Conservation (phyloP, 257 asterid species). For the Solanum rostratum region DNA sequence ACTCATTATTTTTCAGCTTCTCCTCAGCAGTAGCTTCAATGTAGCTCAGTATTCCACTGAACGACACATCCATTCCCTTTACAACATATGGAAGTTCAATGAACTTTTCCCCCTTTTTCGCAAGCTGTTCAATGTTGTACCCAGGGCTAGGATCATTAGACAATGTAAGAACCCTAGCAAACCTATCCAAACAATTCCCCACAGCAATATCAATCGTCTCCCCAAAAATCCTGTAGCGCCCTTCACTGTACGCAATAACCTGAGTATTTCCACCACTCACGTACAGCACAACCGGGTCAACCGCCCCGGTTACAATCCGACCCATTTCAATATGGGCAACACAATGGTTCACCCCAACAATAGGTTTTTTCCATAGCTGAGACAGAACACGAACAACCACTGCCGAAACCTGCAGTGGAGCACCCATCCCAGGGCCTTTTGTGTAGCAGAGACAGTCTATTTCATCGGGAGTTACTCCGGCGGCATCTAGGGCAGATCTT, state of each 20-base stretch:
- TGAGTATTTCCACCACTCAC: slow-evolving; percentile 99
- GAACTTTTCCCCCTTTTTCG: slow-evolving; percentile 78
- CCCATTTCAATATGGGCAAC: slow-evolving; percentile 99
- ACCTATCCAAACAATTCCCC: slow-evolving; percentile 93
- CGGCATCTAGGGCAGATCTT: slow-evolving; percentile 54
- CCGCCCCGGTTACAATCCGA: slow-evolving; percentile 78
- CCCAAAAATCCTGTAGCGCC: slow-evolving; percentile 81
- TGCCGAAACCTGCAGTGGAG: slow-evolving; percentile 75
- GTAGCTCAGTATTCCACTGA: slow-evolving; percentile 89
- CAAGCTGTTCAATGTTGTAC: slow-evolving; percentile 99
- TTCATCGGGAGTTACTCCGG: slow-evolving; percentile 37
- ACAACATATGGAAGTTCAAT: slow-evolving; percentile 93
- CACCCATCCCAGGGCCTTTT: slow-evolving; percentile 98
- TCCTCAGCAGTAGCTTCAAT: slow-evolving; percentile 86
- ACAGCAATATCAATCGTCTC: slow-evolving; percentile 94
- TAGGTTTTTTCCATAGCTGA: slow-evolving; percentile 90
- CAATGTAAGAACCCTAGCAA: slow-evolving; percentile 88
- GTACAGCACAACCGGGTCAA: slow-evolving; percentile 82
- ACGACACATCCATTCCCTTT: slow-evolving; percentile 98
- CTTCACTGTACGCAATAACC: slow-evolving; percentile 90
- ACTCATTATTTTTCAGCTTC: slow-evolving; percentile 48
- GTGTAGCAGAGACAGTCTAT: slow-evolving; percentile 91
- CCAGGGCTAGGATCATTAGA: slow-evolving; percentile 99
- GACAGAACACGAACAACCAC: slow-evolving; percentile 74
- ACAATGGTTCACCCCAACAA: slow-evolving; percentile 84